Evolutionary conservation across 2,329 filamentous ascomycete species (phyloP).

Genomic region (Sclerotinia subarctica): DNA sequence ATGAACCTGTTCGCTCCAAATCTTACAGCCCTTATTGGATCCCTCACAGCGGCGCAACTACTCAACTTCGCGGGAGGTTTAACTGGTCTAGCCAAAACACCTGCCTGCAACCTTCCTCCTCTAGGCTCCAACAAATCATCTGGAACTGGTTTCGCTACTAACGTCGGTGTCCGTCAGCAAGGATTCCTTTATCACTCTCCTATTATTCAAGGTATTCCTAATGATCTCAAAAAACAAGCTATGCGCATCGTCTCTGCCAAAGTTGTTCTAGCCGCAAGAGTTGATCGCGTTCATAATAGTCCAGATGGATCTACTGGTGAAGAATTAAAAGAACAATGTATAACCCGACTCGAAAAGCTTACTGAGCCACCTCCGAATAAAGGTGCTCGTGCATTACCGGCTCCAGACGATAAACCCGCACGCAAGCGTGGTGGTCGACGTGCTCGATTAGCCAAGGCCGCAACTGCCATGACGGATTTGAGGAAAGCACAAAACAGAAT

Average conservation of each 20-base stretch:
- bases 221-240: conserved; percentile 85
- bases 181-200: conserved; percentile 91
- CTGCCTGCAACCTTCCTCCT: conserved; percentile 86
- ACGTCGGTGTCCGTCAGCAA: conserved; percentile 85
- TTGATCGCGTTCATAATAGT: conserved; percentile 80
- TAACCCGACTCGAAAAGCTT: conserved; percentile 85
- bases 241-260: conserved; percentile 95
- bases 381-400: conserved; percentile 79
- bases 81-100: conserved; percentile 84
- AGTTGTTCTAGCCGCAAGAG: conserved; percentile 85
- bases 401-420: conserved; percentile 91
- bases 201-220: conserved; percentile 79
- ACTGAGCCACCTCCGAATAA: conserved; percentile 90
- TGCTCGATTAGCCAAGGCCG: conserved; percentile 93
- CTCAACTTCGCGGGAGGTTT: conserved; percentile 91
- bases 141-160: conserved; percentile 80
- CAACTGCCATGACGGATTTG: conserved; percentile 93
- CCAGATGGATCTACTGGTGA: conserved; percentile 81
- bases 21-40: conserved; percentile 83
- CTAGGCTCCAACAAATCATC: conserved; percentile 87
- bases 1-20: conserved; percentile 98
- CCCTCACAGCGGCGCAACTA: conserved; percentile 90
- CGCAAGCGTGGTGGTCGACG: conserved; percentile 87
- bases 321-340: conserved; percentile 75
- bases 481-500: conserved; percentile 95